phyloP scores from a whole-genome alignment of 2,329 filamentous ascomycete genomes.

The Monilinia polystroma region DNA sequence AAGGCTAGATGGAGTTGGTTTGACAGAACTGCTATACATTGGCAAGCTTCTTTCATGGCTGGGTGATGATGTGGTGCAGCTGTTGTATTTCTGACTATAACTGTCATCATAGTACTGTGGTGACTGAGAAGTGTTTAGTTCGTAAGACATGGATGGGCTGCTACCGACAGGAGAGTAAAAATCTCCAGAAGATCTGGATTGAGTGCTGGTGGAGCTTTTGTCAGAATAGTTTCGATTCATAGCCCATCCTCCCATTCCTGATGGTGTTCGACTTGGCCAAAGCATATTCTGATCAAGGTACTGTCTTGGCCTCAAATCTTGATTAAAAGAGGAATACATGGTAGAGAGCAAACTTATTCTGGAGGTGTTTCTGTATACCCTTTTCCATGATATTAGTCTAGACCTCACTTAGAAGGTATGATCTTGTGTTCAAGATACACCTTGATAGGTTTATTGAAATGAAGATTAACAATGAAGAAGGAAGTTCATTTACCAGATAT shows the following conservation, averaged over 20 bases:
- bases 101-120: constrained; percentile 1
- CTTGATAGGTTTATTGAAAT: background rate
- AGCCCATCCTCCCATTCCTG: constrained; percentile 8
- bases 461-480: background rate
- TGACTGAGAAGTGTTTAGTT: background rate
- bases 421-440: background rate
- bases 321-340: constrained; percentile 11
- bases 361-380: constrained; percentile 19
- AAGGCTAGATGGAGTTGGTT: constrained; percentile 27
- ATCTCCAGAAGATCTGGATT: constrained; percentile 14
- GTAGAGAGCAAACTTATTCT: constrained; percentile 1
- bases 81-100: constrained; percentile 8
- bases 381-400: constrained; percentile 20
- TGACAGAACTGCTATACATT: background rate
- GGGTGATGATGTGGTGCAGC: background rate
- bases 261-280: background rate
- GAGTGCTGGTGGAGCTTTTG: constrained; percentile 21
- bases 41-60: background rate
- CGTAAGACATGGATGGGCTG: constrained; percentile 19
- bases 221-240: constrained; percentile 22
- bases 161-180: constrained; percentile 3
- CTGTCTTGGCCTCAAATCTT: background rate
- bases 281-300: constrained; percentile 3
- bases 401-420: constrained; percentile 13
- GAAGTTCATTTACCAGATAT: constrained; percentile 9